These are phyloP conservation scores for Linnemannia zychae DNA, from an alignment of 192 early-diverging fungal species.

Conservation along the genomic window DNA sequence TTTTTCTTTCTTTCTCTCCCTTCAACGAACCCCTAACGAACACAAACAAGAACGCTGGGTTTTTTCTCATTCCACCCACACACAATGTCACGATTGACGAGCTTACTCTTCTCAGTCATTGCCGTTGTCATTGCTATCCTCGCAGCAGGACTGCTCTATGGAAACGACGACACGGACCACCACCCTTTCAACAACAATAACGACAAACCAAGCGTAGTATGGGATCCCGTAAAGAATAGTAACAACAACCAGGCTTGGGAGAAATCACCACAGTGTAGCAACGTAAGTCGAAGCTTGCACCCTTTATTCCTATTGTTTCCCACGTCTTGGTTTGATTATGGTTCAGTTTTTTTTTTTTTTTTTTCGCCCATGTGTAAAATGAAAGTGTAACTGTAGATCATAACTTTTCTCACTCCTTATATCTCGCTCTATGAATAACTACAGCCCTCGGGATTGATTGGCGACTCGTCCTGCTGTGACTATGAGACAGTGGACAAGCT, in stretches of 20 bases:
- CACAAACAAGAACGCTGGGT: neutral
- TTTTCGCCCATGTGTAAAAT: neutral
- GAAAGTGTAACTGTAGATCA: neutral
- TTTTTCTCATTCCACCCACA: neutral
- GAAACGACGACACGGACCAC: slow-evolving; percentile 6
- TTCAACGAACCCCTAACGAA: neutral
- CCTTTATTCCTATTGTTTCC: neutral
- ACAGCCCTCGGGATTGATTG: slow-evolving; percentile 69
- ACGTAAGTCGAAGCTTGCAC: slow-evolving; percentile 21
- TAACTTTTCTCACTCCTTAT: neutral
- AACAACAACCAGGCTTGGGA: neutral
- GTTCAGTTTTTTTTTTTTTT: neutral
- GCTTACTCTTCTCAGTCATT: slow-evolving; percentile 25
- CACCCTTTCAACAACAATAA: neutral
- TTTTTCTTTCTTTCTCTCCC: neutral
- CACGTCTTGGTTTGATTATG: too few relatives aligned
- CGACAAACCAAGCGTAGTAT: neutral
- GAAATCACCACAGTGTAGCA: slow-evolving; percentile 28
- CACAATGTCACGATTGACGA: slow-evolving; percentile 28
- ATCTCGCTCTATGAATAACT: neutral
- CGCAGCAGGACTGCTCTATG: slow-evolving; percentile 37
- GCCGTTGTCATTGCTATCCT: slow-evolving; percentile 43
- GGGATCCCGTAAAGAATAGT: neutral
- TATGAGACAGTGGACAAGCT: slow-evolving; percentile 82
- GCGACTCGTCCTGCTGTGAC: slow-evolving; percentile 76